A percentile compares a stretch with the other conserved stretches of the same genome.
phyloP scores from a whole-genome alignment of 202 grass and related monocot species.

The Miscanthus sacchariflorus region DNA sequence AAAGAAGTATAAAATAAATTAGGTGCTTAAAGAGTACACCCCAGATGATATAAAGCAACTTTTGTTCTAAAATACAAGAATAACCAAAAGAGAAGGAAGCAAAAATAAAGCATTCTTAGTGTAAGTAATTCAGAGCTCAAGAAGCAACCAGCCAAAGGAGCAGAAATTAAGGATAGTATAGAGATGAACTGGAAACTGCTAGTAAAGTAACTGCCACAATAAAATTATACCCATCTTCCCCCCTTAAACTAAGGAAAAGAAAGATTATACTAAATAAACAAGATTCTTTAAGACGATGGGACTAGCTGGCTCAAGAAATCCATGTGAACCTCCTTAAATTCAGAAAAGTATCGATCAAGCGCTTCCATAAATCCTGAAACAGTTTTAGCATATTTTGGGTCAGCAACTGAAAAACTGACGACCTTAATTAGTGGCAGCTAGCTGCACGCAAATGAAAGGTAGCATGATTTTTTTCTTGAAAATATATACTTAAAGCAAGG shows the following conservation, averaged over 20 bases:
- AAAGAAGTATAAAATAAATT: background rate
- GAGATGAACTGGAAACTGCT: background rate
- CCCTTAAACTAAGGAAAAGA: background rate
- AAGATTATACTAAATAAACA: background rate
- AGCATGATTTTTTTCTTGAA: background rate
- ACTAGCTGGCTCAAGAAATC: background rate
- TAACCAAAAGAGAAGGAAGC: background rate
- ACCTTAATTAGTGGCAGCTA: background rate
- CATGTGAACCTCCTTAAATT: constrained; percentile 5
- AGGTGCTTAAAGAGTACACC: background rate
- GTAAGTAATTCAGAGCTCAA: background rate
- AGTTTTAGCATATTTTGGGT: background rate
- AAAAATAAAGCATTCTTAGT: background rate
- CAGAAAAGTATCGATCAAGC: background rate
- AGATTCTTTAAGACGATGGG: background rate
- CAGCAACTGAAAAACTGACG: background rate
- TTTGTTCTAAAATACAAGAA: background rate
- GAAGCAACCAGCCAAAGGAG: background rate
- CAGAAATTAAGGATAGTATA: constrained; percentile 3
- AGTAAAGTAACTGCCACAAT: background rate
- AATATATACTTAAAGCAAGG: background rate
- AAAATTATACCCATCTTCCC: background rate
- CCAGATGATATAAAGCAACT: background rate
- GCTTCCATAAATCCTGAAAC: background rate
- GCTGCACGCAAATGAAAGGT: background rate